Evolutionary conservation across 208 protist species (phyloP).

Genomic region (Perkinsela sp.): DNA sequence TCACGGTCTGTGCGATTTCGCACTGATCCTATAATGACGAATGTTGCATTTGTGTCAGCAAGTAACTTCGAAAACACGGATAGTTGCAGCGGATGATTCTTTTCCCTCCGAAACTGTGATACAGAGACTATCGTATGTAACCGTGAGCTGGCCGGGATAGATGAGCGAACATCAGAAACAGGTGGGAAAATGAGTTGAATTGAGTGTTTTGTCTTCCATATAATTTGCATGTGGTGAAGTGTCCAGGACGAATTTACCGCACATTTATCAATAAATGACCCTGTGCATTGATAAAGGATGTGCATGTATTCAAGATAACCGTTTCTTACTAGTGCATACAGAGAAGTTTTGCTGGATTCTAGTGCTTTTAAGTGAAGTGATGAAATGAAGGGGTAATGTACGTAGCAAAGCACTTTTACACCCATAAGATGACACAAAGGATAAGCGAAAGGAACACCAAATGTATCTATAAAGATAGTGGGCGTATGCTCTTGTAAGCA

Average conservation of each 20-base stretch:
- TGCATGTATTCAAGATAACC: too few species aligned
- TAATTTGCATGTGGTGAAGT: constrained; percentile 33
- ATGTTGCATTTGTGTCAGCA: constrained; percentile 6
- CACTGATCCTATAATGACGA: constrained; percentile 56
- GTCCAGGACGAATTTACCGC: constrained; percentile 92
- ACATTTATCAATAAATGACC: constrained; percentile 26
- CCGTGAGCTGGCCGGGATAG: too few species aligned
- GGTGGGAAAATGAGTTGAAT: too few species aligned
- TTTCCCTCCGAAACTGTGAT: constrained; percentile 87
- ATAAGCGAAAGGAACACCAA: constrained; percentile 78
- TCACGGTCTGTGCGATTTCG: constrained; percentile 36
- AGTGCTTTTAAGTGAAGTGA: too few species aligned
- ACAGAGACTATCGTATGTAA: constrained; percentile 66
- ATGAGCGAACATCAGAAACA: too few species aligned
- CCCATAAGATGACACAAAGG: constrained; percentile 51
- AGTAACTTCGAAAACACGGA: constrained; percentile 18
- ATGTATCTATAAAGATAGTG: constrained; percentile 63
- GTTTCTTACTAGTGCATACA: too few species aligned
- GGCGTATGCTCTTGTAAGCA: constrained; percentile 5
- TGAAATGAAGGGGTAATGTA: constrained; percentile 89
- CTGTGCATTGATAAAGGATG: too few species aligned
- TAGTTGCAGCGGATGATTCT: constrained; percentile 83
- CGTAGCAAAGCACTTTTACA: constrained; percentile 63
- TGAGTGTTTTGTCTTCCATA: too few species aligned
- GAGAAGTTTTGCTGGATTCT: too few species aligned